Base-by-base conservation (phyloP, 306 rosid genomes). In the Acacia confusa region DNA sequence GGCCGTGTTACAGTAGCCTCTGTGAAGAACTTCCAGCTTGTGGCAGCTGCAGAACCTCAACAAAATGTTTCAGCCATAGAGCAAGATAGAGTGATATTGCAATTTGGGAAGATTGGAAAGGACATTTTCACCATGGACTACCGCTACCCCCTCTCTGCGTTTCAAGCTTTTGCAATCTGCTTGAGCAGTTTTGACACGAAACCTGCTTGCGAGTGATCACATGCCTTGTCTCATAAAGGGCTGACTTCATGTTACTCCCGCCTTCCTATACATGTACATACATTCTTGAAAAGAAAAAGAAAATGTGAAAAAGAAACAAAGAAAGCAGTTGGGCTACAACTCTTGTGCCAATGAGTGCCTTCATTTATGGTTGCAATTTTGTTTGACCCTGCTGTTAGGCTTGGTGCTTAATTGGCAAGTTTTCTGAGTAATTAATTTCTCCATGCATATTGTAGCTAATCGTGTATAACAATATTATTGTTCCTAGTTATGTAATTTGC, bases 51-150 rank as follows among this genome's bases (percentile, higher is more conserved):
- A 16, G 97, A 91, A 81, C 87, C 94, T 77, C 44, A 30, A 24
- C 94, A 88, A 12, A 89, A 92, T 74, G 80, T 92, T 72, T 52
- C 98, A 7, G 85, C 73, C 1, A 87, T 89, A 0, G 99, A 93
- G 79, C 95, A 93, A 85, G 99, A 95, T 67, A 93, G 86, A 74
- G 96, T 93, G 16, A 92, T 95, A 60, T 87, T 93, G 22, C 99
- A 95, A 74, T 95, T 95, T 58, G 99, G 98, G 52, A 95, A 95
- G 85, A 93, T 95, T 53, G 98, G 97, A 75, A 95, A 93, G 86
- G 97, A 95, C 82, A 95, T 93, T 44, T 95, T 95, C 87, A 95
- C 98, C 32, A 95, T 95, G 99, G 99, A 95, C 77, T 95, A 92
- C 81, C 94, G 93, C n/a, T 93, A 95, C 71, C 99, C 99, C 44